phyloP scores from a whole-genome alignment of 495 filamentous ascomycete species.

The Amorphotheca resinae region DNA sequence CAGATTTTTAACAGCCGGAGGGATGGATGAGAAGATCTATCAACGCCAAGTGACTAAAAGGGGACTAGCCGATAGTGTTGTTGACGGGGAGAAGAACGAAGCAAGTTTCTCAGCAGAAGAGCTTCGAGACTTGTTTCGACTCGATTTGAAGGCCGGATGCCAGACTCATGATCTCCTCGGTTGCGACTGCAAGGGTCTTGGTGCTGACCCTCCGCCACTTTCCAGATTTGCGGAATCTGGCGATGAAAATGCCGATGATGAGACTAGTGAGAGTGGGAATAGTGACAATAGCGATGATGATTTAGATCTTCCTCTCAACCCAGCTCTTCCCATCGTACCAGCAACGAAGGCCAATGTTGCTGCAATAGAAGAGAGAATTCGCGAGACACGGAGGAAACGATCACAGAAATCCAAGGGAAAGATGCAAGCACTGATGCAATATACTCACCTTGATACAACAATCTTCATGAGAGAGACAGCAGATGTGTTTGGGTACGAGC shows the following conservation, averaged over 20 bases:
- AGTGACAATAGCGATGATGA: conserved; percentile 25
- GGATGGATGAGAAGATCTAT: conserved; percentile 74
- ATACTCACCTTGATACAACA: conserved; percentile 51
- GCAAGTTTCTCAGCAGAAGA: conserved; percentile 57
- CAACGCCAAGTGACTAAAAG: conserved; percentile 71
- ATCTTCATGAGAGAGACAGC: conserved; percentile 19
- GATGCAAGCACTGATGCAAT: conserved; percentile 52
- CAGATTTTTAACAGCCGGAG: conserved; percentile 57
- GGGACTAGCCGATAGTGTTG: conserved; percentile 33
- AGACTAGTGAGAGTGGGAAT: conserved; percentile 4
- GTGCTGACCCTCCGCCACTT: conserved; percentile 13
- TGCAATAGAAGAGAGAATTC: conserved; percentile 41
- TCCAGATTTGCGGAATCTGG: conserved; percentile 13
- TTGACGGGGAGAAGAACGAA: conserved; percentile 41
- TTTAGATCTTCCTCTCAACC: conserved; percentile 22
- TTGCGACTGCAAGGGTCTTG: conserved; percentile 49
- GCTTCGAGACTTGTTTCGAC: conserved; percentile 56
- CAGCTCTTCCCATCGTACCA: conserved; percentile 30
- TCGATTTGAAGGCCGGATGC: conserved; percentile 45
- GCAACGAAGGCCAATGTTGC: conserved; percentile 51
- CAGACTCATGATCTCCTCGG: conserved; percentile 62
- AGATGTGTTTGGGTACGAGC: conserved; percentile 20
- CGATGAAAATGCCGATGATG: conserved; percentile 21
- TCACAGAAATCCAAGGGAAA: conserved; percentile 27
- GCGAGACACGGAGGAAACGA: conserved; percentile 20